A percentile compares a stretch with the other conserved stretches of the same genome.
Conservation (phyloP, 257 asterid genomes). For the Striga asiatica region DNA sequence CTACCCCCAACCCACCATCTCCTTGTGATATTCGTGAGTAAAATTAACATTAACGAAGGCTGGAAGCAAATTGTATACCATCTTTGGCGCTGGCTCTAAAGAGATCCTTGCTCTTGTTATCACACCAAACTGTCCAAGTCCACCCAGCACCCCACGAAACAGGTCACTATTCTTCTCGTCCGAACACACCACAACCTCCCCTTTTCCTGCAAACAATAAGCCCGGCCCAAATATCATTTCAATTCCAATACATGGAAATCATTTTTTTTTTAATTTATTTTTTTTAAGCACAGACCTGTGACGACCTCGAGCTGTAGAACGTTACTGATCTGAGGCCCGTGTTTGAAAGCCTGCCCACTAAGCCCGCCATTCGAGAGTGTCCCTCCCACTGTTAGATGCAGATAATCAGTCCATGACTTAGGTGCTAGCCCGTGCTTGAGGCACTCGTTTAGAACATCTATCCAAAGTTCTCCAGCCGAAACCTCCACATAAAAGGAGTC, state of each 20-base stretch:
- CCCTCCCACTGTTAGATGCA: slow-evolving; percentile 85
- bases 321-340: slow-evolving; percentile 92
- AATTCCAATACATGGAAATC: too few relatives aligned
- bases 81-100: slow-evolving; percentile 77
- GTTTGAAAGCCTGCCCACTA: slow-evolving; percentile 88
- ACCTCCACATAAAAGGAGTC: slow-evolving; percentile 61
- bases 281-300: slow-evolving; percentile 50
- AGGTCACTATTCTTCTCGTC: slow-evolving; percentile 76
- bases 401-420: slow-evolving; percentile 87
- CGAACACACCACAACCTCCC: slow-evolving; percentile 66
- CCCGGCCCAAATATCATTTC: too few relatives aligned
- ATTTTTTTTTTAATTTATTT: too few relatives aligned
- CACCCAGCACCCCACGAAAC: slow-evolving; percentile 79
- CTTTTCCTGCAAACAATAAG: slow-evolving; percentile 55
- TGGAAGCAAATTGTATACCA: too few relatives aligned
- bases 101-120: slow-evolving; percentile 81
- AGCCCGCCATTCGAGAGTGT: slow-evolving; percentile 87
- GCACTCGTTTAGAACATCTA: slow-evolving; percentile 54
- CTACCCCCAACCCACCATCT: too few relatives aligned
- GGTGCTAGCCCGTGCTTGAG: slow-evolving; percentile 69
- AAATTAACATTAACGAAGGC: too few relatives aligned
- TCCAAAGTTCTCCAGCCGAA: slow-evolving; percentile 82
- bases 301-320: slow-evolving; percentile 82
- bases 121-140: slow-evolving; percentile 90
- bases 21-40: too few relatives aligned